phyloP scores from a whole-genome alignment of 768 basidiomycete species.

The Tylopilus vinaceipallidus region DNA sequence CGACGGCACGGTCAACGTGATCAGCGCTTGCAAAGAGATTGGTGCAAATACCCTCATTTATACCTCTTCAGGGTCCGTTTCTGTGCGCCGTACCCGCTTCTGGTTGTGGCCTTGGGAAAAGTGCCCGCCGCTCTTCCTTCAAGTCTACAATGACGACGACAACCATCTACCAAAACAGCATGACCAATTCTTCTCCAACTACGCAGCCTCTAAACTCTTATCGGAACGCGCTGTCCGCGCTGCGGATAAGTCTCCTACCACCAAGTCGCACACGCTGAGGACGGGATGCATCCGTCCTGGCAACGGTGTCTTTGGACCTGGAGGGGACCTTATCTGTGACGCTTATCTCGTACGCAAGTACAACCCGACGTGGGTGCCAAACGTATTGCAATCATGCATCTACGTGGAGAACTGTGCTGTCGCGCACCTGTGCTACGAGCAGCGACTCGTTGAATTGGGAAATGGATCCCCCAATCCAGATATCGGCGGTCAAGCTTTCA shows the following conservation, averaged over 20 bases:
- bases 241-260: constrained; percentile 38
- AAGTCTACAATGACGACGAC: constrained; percentile 65
- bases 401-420: constrained; percentile 78
- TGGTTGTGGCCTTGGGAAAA: constrained; percentile 77
- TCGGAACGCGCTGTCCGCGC: constrained; percentile 52
- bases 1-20: constrained; percentile 62
- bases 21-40: constrained; percentile 52
- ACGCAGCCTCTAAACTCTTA: constrained; percentile 61
- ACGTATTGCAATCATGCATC: constrained; percentile 59
- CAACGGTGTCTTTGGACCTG: constrained; percentile 72
- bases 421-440: constrained; percentile 73
- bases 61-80: constrained; percentile 72
- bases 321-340: constrained; percentile 68
- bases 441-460: constrained; percentile 56
- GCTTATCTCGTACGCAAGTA: constrained; percentile 57
- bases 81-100: constrained; percentile 55
- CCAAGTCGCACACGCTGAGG: constrained; percentile 39
- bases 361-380: constrained; percentile 62
- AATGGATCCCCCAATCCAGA: constrained; percentile 49
- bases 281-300: constrained; percentile 80
- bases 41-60: constrained; percentile 62
- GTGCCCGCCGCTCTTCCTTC: constrained; percentile 54
- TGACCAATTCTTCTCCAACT: constrained; percentile 73
- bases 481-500: constrained; percentile 72
- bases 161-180: constrained; percentile 48